Percentiles rank a stretch among this genome's conserved stretches.
Conservation (phyloP, 495 filamentous ascomycete species). For the Talaromyces wortmannii region DNA sequence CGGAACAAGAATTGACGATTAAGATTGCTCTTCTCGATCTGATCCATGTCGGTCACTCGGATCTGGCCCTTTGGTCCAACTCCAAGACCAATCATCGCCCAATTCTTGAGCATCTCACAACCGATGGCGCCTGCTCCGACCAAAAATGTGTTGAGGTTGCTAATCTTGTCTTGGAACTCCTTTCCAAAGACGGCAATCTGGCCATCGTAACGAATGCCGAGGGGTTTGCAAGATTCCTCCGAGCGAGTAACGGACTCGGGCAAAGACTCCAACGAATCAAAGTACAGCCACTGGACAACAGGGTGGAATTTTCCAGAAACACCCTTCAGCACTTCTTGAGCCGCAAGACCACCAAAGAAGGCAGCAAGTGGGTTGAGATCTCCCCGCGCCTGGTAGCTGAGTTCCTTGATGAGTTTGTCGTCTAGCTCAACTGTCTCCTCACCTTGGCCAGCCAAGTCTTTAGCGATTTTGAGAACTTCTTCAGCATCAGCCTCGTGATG, state of each 20-base stretch:
- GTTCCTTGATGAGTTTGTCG: constrained; percentile 85
- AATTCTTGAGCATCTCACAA: constrained; percentile 99
- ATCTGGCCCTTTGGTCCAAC: constrained; percentile 86
- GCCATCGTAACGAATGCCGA: constrained; percentile 82
- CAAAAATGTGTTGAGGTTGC: constrained; percentile 83
- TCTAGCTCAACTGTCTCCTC: constrained; percentile 79
- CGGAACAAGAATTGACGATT: constrained; percentile 98
- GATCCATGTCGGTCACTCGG: constrained; percentile 92
- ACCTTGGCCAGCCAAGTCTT: constrained; percentile 53
- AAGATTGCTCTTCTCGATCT: constrained; percentile 98
- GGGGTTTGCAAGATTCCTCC: constrained; percentile 81
- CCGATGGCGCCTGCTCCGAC: constrained; percentile 97
- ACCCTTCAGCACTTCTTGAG: constrained; percentile 94
- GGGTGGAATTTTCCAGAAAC: constrained; percentile 97
- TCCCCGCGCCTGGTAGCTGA: constrained; percentile 92
- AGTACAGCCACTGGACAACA: constrained; percentile 89
- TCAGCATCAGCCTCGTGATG: constrained; percentile 79
- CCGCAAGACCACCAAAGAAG: constrained; percentile 90
- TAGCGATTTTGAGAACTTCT: constrained; percentile 66
- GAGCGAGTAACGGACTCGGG: constrained; percentile 65
- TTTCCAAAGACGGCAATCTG: constrained; percentile 95
- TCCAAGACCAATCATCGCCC: constrained; percentile 96
- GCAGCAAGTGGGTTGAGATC: constrained; percentile 89
- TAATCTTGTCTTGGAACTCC: constrained; percentile 88
- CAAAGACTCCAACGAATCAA: constrained; percentile 93